Percentiles rank a stretch among this genome's conserved stretches.
These are phyloP conservation scores for Ustilago xerochloae DNA, from an alignment of 1,284 basidiomycete species.

Conservation along the genomic window DNA sequence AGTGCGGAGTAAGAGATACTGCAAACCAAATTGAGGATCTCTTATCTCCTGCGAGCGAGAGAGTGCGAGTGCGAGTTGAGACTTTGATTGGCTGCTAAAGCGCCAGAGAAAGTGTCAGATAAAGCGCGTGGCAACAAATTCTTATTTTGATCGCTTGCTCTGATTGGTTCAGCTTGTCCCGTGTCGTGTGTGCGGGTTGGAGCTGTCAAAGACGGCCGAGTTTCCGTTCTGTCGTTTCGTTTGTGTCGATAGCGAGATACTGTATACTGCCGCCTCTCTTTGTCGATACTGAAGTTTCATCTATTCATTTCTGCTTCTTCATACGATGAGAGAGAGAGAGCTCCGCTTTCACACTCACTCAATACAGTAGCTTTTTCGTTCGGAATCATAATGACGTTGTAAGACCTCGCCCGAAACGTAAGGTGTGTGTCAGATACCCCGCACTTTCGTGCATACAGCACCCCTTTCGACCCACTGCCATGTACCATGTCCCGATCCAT, in stretches of 20 bases:
- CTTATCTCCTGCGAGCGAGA: neutral
- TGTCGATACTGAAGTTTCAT: too few species aligned
- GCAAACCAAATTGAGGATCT: too few species aligned
- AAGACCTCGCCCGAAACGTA: too few species aligned
- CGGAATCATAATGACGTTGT: too few species aligned
- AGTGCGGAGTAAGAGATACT: too few species aligned
- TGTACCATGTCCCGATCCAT: too few species aligned
- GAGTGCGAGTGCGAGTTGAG: neutral
- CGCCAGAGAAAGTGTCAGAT: neutral
- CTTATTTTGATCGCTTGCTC: neutral
- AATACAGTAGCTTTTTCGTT: too few species aligned
- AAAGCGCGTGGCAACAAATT: neutral
- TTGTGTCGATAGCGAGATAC: neutral
- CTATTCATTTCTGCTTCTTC: too few species aligned
- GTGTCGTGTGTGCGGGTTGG: too few species aligned
- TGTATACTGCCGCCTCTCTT: neutral
- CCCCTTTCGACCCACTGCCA: too few species aligned
- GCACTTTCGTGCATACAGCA: neutral
- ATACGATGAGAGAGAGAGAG: too few species aligned
- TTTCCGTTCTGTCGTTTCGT: neutral
- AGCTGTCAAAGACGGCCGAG: slow-evolving; percentile 7
- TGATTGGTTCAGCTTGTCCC: neutral
- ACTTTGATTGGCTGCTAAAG: neutral
- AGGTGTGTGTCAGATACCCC: neutral
- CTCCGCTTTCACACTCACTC: too few species aligned